These are phyloP conservation scores for Leptographium radiaticola DNA, from an alignment of 2,329 filamentous ascomycete species.

Conservation along the genomic window DNA sequence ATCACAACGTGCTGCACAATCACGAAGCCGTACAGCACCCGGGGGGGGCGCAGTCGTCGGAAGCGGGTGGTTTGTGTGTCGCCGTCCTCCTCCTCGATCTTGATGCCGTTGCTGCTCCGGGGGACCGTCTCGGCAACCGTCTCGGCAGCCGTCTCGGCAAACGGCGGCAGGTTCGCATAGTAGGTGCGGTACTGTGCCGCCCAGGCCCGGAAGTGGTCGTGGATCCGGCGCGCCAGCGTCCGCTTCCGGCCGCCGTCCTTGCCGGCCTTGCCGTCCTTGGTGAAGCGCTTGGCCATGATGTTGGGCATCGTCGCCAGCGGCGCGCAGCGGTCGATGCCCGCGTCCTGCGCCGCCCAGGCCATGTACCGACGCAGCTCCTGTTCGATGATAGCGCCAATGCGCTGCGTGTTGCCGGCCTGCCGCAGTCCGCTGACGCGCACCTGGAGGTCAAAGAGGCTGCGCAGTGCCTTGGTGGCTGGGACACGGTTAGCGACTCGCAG, in stretches of 20 bases:
- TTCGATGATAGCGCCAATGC: slow-evolving; percentile 17
- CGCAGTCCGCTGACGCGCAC: slow-evolving; percentile 18
- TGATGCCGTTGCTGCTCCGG: not conserved
- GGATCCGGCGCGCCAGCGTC: slow-evolving; percentile 8
- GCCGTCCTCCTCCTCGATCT: not conserved
- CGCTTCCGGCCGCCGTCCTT: not conserved
- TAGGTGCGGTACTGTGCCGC: slow-evolving; percentile 9
- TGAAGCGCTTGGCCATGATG: slow-evolving; percentile 11
- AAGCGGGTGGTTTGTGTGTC: not conserved
- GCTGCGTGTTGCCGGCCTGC: slow-evolving; percentile 15
- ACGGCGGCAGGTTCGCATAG: slow-evolving; percentile 9
- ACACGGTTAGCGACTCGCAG: not conserved
- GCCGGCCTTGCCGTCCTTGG: not conserved
- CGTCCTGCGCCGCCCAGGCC: slow-evolving; percentile 20
- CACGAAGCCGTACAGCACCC: slow-evolving; percentile 28
- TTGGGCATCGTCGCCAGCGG: slow-evolving; percentile 24
- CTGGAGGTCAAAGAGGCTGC: slow-evolving; percentile 20
- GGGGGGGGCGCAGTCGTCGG: slow-evolving; percentile 11
- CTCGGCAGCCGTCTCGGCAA: not conserved
- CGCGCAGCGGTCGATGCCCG: slow-evolving; percentile 13
- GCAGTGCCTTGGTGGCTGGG: slow-evolving; percentile 20
- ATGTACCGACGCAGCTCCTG: slow-evolving; percentile 19
- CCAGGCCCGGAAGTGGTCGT: slow-evolving; percentile 10
- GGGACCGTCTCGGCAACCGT: not conserved
- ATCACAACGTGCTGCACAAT: slow-evolving; percentile 35